Evolutionary conservation across 495 filamentous ascomycete genomes (phyloP).

Genomic region (Bacidia rubella): DNA sequence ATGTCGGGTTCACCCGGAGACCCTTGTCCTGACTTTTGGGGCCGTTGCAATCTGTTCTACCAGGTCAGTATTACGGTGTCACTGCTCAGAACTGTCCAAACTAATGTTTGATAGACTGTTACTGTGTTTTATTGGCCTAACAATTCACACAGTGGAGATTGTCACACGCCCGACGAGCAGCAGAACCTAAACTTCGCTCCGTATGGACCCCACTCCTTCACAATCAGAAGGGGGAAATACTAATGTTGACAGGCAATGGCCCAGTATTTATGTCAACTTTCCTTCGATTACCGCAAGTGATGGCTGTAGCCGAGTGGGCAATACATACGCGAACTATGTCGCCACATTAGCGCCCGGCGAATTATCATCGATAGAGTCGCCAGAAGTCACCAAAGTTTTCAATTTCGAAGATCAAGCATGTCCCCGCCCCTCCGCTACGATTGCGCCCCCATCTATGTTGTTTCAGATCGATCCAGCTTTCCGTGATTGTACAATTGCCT

Average conservation of each 20-base stretch:
- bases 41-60: neutral
- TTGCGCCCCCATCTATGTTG: neutral
- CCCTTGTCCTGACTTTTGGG: neutral
- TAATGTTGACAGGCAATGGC: neutral
- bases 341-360: neutral
- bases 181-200: too few species aligned
- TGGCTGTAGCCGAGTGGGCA: neutral
- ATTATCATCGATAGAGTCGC: neutral
- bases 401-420: neutral
- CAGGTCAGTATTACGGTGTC: neutral
- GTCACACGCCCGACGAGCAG: too few species aligned
- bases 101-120: neutral
- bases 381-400: neutral
- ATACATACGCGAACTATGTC: neutral
- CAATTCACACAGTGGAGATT: neutral
- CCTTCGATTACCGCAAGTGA: neutral
- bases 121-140: neutral
- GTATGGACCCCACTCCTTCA: too few species aligned
- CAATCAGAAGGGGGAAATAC: neutral
- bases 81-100: neutral
- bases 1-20: neutral
- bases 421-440: neutral
- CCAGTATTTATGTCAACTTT: neutral
- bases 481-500: neutral
- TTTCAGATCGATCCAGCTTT: neutral